Evolutionary conservation across 495 filamentous ascomycete species (phyloP).

Genomic region (Friedmanniomyces simplex): DNA sequence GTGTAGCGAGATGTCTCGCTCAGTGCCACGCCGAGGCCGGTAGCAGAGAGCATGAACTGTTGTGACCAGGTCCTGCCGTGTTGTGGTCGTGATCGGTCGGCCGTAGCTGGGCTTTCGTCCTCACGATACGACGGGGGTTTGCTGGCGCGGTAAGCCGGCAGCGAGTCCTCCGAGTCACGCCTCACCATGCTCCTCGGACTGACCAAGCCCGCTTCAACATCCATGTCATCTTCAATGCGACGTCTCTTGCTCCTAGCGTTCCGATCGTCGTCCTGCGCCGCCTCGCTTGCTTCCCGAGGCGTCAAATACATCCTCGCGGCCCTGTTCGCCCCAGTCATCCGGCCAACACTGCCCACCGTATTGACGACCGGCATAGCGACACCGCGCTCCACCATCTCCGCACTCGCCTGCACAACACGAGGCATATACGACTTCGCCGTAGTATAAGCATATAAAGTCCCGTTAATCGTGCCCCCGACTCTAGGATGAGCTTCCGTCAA

Average conservation of each 20-base stretch:
- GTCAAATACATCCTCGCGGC: constrained; percentile 67
- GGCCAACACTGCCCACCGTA: constrained; percentile 68
- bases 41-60: constrained; percentile 70
- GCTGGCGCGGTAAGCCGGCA: constrained; percentile 72
- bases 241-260: constrained; percentile 50
- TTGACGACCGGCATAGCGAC: constrained; percentile 70
- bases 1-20: constrained; percentile 69
- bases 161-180: constrained; percentile 37
- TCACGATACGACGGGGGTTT: constrained; percentile 62
- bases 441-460: constrained; percentile 69
- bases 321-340: constrained; percentile 73
- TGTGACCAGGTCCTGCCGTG: constrained; percentile 56
- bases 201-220: constrained; percentile 32
- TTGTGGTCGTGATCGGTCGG: constrained; percentile 10
- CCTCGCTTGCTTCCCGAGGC: constrained; percentile 31
- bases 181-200: constrained; percentile 5
- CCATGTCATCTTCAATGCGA: constrained; percentile 34
- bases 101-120: constrained; percentile 21
- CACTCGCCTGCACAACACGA: constrained; percentile 62
- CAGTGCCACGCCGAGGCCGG: constrained; percentile 75
- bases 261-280: constrained; percentile 35
- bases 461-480: constrained; percentile 68
- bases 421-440: constrained; percentile 80
- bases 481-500: constrained; percentile 71
- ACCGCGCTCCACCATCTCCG: constrained; percentile 75